Evolutionary conservation across 306 rosid genomes (phyloP).

Genomic region (Vigna angularis): DNA sequence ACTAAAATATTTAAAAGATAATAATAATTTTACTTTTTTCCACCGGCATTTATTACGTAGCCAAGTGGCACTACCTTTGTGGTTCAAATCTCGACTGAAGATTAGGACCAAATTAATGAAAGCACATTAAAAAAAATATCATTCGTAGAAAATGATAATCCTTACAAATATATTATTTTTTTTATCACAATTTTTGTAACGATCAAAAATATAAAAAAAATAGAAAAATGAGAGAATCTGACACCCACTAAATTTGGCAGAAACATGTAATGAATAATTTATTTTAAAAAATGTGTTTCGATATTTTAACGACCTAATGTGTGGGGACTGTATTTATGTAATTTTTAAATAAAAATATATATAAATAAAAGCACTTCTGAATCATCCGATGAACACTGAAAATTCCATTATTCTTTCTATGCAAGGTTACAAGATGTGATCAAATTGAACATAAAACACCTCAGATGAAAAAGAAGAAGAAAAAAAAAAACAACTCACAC

Average conservation of each 20-base stretch:
- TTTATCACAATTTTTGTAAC: too few relatives aligned
- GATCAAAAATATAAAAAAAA: too few relatives aligned
- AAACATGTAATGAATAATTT: too few relatives aligned
- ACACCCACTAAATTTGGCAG: too few relatives aligned
- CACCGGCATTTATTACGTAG: neutral
- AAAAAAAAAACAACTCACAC: neutral
- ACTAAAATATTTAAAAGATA: neutral
- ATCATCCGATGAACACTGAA: neutral
- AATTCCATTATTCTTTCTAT: neutral
- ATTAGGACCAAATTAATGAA: neutral
- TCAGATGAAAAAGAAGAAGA: neutral
- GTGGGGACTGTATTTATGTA: too few relatives aligned
- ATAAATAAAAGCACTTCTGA: neutral
- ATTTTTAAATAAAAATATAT: neutral
- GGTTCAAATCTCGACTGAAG: neutral
- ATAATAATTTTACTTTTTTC: neutral
- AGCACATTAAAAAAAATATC: neutral
- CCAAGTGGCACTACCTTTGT: conserved; percentile 4
- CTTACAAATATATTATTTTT: too few relatives aligned
- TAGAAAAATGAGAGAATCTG: too few relatives aligned
- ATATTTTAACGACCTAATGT: too few relatives aligned
- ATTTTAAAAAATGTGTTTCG: too few relatives aligned
- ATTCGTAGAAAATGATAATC: neutral
- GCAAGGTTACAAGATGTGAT: neutral
- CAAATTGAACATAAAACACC: neutral